phyloP scores from a whole-genome alignment of 768 basidiomycete genomes.

The Lentinula guzmanii region DNA sequence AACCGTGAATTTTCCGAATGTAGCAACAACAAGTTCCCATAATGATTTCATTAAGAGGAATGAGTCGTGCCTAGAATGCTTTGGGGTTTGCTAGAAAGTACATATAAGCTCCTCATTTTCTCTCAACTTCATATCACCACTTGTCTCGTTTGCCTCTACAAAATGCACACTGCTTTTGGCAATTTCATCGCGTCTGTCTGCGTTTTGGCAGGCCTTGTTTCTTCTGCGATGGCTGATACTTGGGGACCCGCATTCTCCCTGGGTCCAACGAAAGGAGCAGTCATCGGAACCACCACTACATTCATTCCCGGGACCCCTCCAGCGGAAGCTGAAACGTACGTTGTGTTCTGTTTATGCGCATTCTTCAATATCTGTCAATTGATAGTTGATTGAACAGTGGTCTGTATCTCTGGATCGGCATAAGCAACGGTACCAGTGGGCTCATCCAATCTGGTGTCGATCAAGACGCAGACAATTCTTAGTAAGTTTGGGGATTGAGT shows the following conservation, averaged over 20 bases:
- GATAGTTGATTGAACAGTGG: neutral
- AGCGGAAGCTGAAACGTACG: neutral
- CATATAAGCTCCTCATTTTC: neutral
- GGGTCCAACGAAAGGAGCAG: conserved; percentile 2
- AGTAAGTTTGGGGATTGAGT: neutral
- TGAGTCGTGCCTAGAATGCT: too few species aligned
- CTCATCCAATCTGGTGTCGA: conserved; percentile 9
- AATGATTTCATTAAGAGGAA: too few species aligned
- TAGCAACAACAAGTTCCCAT: neutral
- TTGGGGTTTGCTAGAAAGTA: too few species aligned
- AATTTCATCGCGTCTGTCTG: neutral
- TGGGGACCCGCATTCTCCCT: conserved; percentile 7
- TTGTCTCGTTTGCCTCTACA: neutral
- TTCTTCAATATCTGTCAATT: too few species aligned
- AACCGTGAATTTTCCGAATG: neutral
- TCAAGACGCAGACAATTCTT: neutral
- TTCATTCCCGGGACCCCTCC: conserved; percentile 5
- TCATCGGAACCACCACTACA: conserved; percentile 1
- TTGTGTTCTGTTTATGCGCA: neutral
- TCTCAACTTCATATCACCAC: neutral
- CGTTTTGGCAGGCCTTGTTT: neutral
- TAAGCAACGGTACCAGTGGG: conserved; percentile 8
- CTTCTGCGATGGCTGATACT: neutral
- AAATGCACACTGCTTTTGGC: neutral
- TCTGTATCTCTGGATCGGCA: conserved; percentile 8